These are phyloP conservation scores for Aquilaria agallochum DNA, from an alignment of 441 rosid species.

Conservation along the genomic window DNA sequence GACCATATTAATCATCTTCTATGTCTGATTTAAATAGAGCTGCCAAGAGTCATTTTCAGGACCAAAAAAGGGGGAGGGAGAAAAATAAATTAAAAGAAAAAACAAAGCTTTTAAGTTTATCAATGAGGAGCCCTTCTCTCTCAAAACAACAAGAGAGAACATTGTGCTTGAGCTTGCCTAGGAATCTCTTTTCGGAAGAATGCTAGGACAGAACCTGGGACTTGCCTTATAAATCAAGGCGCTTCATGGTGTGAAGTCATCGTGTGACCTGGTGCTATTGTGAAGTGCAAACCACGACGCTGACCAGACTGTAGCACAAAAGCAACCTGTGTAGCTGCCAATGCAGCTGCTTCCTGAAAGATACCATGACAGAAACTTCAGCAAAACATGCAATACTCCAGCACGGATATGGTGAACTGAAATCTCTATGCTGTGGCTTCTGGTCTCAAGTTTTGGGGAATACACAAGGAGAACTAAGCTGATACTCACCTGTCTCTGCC, in stretches of 20 bases:
- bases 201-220: constrained; percentile 5
- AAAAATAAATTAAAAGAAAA: neutral
- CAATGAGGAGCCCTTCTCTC: neutral
- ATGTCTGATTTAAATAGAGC: too few species aligned
- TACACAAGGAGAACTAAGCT: neutral
- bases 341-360: constrained; percentile 81
- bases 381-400: too few species aligned
- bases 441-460: constrained; percentile 2
- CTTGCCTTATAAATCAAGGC: constrained; percentile 20
- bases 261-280: constrained; percentile 51
- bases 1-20: too few species aligned
- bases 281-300: constrained; percentile 73
- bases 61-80: too few species aligned
- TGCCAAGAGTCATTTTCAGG: too few species aligned
- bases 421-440: neutral
- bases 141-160: constrained; percentile 3
- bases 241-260: constrained; percentile 41
- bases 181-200: neutral
- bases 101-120: neutral
- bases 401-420: neutral
- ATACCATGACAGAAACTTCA: constrained; percentile 12
- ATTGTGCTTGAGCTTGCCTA: neutral
- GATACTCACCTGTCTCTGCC: constrained; percentile 81
- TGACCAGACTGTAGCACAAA: constrained; percentile 85
- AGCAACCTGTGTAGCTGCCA: constrained; percentile 84